These are phyloP conservation scores for Sugiyamaella grinbergsii DNA, from an alignment of 1,139 yeast genomes.

Conservation along the genomic window DNA sequence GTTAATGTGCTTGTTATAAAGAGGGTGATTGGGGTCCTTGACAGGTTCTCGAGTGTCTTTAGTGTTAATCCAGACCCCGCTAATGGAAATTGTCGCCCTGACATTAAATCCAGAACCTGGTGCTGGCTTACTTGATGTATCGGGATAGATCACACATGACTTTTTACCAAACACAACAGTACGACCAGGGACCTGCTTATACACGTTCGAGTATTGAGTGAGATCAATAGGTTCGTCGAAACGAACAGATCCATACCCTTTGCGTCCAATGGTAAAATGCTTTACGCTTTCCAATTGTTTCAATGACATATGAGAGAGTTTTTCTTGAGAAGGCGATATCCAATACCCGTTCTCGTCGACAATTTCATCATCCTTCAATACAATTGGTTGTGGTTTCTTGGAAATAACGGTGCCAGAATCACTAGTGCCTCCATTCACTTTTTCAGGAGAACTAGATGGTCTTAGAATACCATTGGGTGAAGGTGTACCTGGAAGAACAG, in stretches of 20 bases:
- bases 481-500: constrained; percentile 18
- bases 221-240: constrained; percentile 83
- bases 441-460: constrained; percentile 15
- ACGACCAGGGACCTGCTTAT: constrained; percentile 60
- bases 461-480: constrained; percentile 14
- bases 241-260: constrained; percentile 73
- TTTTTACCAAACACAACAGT: constrained; percentile 62
- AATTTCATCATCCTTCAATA: constrained; percentile 44
- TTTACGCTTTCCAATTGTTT: constrained; percentile 65
- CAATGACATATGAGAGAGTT: constrained; percentile 59
- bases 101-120: constrained; percentile 84
- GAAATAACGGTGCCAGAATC: constrained; percentile 14
- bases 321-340: constrained; percentile 75
- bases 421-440: constrained; percentile 3
- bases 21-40: constrained; percentile 73
- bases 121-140: constrained; percentile 60
- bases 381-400: not conserved
- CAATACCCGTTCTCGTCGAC: constrained; percentile 76
- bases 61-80: constrained; percentile 75
- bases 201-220: constrained; percentile 59
- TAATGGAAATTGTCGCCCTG: constrained; percentile 70
- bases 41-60: constrained; percentile 74
- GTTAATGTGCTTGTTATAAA: constrained; percentile 68
- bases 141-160: constrained; percentile 74
- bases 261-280: constrained; percentile 76